A percentile compares a stretch with the other conserved stretches of the same genome.
Conservation (phyloP, 352 stramenopile genomes). For the Globisporangium nunn region DNA sequence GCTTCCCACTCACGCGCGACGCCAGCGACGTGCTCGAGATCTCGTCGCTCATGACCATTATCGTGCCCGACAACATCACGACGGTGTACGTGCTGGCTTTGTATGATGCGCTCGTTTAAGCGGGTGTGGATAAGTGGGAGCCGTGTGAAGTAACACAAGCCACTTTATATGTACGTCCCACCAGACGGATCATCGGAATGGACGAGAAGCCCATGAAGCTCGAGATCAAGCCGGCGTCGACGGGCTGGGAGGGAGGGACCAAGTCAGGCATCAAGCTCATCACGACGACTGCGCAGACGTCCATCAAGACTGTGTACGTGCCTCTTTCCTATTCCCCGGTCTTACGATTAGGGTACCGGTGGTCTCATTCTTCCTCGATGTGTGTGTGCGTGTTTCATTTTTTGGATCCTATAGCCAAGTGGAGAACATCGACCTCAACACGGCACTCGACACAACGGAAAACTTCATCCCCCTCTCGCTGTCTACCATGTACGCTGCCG, state of each 20-base stretch:
- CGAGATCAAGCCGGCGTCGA: conserved; percentile 32
- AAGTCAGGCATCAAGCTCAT: conserved; percentile 27
- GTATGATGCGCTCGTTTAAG: background rate
- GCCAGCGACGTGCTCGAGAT: conserved; percentile 31
- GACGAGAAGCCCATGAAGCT: conserved; percentile 21
- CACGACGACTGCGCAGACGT: conserved; percentile 26
- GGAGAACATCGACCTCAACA: conserved; percentile 34
- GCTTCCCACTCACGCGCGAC: conserved; percentile 25
- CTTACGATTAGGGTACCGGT: background rate
- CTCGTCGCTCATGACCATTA: conserved; percentile 39
- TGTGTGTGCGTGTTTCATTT: no score
- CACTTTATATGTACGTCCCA: background rate
- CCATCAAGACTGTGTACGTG: conserved; percentile 29
- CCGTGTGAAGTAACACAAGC: no score
- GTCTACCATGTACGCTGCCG: conserved; percentile 27
- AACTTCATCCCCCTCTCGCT: conserved; percentile 40
- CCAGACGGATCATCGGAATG: conserved; percentile 24
- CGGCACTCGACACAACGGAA: conserved; percentile 22
- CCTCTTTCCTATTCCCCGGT: background rate
- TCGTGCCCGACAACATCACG: conserved; percentile 26
- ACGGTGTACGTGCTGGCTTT: conserved; percentile 18
- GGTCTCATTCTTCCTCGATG: background rate
- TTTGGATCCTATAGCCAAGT: conserved; percentile 17
- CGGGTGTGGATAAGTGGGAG: background rate
- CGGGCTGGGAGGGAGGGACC: conserved; percentile 29